A percentile compares a stretch with the other conserved stretches of the same genome.
These are phyloP conservation scores for Orbilia ellipsospora DNA, from an alignment of 2,329 filamentous ascomycete genomes.

Conservation along the genomic window DNA sequence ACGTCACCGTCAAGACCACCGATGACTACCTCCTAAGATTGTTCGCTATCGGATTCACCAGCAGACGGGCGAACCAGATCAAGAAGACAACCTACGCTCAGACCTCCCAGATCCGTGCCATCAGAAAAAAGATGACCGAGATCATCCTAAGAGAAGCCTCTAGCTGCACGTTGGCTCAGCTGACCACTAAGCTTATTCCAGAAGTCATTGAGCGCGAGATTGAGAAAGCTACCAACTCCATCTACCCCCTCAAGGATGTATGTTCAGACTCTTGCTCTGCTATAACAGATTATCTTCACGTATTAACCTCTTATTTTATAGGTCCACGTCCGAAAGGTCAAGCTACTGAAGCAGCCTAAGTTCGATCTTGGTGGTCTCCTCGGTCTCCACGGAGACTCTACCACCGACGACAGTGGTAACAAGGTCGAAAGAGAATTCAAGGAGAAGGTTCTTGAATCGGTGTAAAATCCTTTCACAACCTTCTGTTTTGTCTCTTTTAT, in stretches of 20 bases:
- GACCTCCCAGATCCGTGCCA: conserved; percentile 95
- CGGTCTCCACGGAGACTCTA: conserved; percentile 96
- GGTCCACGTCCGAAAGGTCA: conserved; percentile 99
- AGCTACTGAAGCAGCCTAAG: conserved; percentile 98
- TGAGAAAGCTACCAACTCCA: conserved; percentile 98
- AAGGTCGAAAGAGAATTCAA: conserved; percentile 72
- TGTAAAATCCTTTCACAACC: conserved; percentile 34
- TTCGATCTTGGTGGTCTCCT: conserved; percentile 98
- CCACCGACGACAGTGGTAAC: conserved; percentile 94
- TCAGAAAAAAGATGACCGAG: conserved; percentile 99
- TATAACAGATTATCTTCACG: neutral
- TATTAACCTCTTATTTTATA: conserved; percentile 63
- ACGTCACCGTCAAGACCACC: conserved; percentile 99
- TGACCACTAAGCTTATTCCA: conserved; percentile 98
- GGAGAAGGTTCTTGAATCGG: conserved; percentile 50
- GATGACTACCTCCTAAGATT: conserved; percentile 99
- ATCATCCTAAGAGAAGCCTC: conserved; percentile 97
- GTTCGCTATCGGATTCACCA: conserved; percentile 99
- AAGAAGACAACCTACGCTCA: conserved; percentile 99
- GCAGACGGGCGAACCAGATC: conserved; percentile 99
- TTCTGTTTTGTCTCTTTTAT: conserved; percentile 29
- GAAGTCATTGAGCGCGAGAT: conserved; percentile 99
- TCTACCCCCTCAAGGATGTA: conserved; percentile 99
- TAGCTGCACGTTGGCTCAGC: conserved; percentile 92
- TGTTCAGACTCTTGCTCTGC: conserved; percentile 61